Evolutionary conservation across 2,329 filamentous ascomycete genomes (phyloP), one percentile per base, ranked within the genome.

Genomic region (Claviceps lovelessii): DNA sequence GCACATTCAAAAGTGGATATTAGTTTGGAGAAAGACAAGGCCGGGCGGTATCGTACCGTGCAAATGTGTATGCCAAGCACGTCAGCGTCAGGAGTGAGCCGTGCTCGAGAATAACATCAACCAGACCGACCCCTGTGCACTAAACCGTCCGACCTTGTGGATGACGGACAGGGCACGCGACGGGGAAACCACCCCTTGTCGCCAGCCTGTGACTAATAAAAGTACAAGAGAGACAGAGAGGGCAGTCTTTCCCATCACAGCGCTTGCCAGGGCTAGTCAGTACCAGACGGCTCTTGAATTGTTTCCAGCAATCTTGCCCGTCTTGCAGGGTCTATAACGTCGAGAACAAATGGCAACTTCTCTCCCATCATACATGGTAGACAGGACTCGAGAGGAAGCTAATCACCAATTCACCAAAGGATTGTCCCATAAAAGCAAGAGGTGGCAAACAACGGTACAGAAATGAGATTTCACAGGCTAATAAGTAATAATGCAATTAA

Each of bases 61-160:
- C 17, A 17, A 41, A 41, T 41, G 17, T n/a, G n/a, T 41, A 41
- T 15, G 51, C 51, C 31, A 29, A 37, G 29, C 51, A 56, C 44
- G 42, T 53, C 41, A 50, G 47, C 33, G 50, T 55, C 54, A 45
- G 23, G 50, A 41, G 39, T 33, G 37, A 8, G 29, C 35, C 13
- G 42, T 55, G 31, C 42, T 52, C 44, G 45, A 31, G 47, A 55
- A 55, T 49, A 50, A 31, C 45, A 55, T 53, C 54, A 47, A 44
- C 35, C 39, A 31, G 37, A 55, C 50, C 50, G 42, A 44, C 35
- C 39, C 54, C 41, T 55, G 41, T 23, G 28, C 10, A 46, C 41
- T 31, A 19, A 45, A 53, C 46, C 29, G 51, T 45, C 23, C 46
- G 35, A 47, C 19, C 29, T 51, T 45, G 45, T 45, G 48, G 42